phyloP scores from a whole-genome alignment of 495 filamentous ascomycete species.

The Talaromyces adpressus region DNA sequence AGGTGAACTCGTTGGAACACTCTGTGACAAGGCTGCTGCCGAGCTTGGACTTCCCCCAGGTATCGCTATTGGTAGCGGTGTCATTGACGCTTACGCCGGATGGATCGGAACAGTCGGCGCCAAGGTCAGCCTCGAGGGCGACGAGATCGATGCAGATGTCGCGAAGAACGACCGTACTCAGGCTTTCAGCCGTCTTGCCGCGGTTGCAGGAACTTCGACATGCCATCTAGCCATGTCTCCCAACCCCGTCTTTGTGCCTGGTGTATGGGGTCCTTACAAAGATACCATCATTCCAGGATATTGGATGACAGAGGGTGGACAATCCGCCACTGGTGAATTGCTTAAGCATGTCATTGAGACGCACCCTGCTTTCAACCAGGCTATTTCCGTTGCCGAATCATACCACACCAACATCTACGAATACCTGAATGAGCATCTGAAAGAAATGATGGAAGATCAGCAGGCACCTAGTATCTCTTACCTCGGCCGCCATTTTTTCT shows the following conservation, averaged over 20 bases:
- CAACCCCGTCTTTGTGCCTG: conserved; percentile 82
- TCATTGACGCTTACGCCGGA: conserved; percentile 96
- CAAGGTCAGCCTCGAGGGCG: conserved; percentile 64
- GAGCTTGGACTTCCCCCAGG: conserved; percentile 83
- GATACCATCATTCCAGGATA: conserved; percentile 85
- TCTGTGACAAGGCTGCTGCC: conserved; percentile 74
- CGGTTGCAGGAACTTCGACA: conserved; percentile 95
- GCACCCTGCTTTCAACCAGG: conserved; percentile 78
- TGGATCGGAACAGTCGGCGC: conserved; percentile 99
- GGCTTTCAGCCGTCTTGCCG: conserved; percentile 87
- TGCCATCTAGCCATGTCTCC: conserved; percentile 95
- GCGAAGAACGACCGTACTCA: conserved; percentile 75
- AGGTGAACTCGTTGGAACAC: conserved; percentile 77
- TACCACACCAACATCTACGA: conserved; percentile 84
- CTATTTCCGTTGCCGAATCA: conserved; percentile 64
- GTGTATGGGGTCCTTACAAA: conserved; percentile 94
- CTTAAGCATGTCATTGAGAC: conserved; percentile 91
- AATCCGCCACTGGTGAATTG: conserved; percentile 90
- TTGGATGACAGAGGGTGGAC: conserved; percentile 96
- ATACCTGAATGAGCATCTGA: conserved; percentile 84
- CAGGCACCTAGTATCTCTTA: conserved; percentile 73
- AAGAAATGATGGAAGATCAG: conserved; percentile 58
- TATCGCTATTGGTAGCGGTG: conserved; percentile 88
- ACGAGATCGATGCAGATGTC: conserved; percentile 50
- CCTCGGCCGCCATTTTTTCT: conserved; percentile 87